Base-by-base conservation (phyloP, 2,329 filamentous ascomycete species). In the Ustilaginoidea virens region DNA sequence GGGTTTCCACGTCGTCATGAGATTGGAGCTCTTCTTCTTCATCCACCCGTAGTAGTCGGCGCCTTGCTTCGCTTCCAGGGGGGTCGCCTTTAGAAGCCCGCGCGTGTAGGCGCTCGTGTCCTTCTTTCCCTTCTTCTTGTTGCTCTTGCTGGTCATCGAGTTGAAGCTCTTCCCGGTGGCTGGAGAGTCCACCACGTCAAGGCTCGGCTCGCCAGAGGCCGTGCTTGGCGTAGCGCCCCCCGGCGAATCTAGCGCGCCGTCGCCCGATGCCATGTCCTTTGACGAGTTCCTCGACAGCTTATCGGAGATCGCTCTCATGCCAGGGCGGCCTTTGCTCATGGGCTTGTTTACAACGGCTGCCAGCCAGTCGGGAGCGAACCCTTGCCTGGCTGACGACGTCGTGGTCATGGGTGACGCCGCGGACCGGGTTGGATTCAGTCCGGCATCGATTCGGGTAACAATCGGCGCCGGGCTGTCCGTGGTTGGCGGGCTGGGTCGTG, bases 11-110 rank as follows among this genome's bases (percentile, higher is more conserved):
- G 86, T 93, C 3, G 85, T 85, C 77, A 98, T 93, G 19, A 96
- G 63, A 45, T 87, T 90, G 2, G 83, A 87, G 34, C 83, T 93
- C 55, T 92, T 86, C 66, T 98, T 98, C 63, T 90, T 96, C 90
- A 98, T 98, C 90, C 90, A 98, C 1, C 90, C 90, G 44, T 78
- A 87, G 51, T 93, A 96, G 47, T 98, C 87, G 31, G 83, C 87
- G 36, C 73, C 74, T 36, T 74, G 60, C 53, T 93, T 90, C 35
- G 87, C 85, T 47, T 93, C 82, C 31, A 74, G 64, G 0, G 90
- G 90, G 0, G 70, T 59, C 35, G 87, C 79, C 52, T 86, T 85
- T 41, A 80, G 69, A 23, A 96, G 58, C 0, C 90, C 90, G 17
- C 81, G 77, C 12, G 76, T 81, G 53, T 96, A 98, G 1, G 90